Base-by-base conservation (phyloP, 1,284 basidiomycete species). In the Porphyrellus sp. region DNA sequence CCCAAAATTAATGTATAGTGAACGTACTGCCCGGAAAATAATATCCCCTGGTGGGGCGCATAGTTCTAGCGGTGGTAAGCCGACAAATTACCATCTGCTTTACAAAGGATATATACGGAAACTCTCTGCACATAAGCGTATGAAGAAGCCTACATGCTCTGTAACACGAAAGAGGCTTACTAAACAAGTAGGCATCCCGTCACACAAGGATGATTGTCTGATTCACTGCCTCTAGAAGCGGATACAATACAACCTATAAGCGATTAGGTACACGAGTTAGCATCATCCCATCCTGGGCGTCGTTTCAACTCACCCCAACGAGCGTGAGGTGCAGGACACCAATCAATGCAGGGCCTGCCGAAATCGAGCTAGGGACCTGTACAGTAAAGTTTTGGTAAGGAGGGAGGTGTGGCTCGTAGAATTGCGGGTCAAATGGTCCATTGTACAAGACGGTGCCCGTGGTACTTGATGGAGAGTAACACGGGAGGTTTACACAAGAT, bases 311-410 rank as follows among this genome's bases (percentile, higher is more conserved):
- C 48, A 67, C 66, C 34, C 56, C 64, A 15, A 59, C 1, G 43
- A 67, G 66, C 11, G 55, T 24, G 13, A 60, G 4, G 38, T 67
- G 64, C 5, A 40, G 49, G 15, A 68, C 63, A 16, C 55, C 58
- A 38, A 67, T 40, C 40, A 47, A 28, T 16, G 64, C 64, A 39
- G 58, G 50, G 5, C 64, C 64, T 12, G 15, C 0, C 4, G 50
- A 0, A 27, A 38, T 0, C 13, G 25, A 28, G 21, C 40, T 50
- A n/a, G 64, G 65, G 5, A 67, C 30, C 21, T 58, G 55, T 1
- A 70, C 57, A 0, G 60, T 59, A 12, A 70, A 58, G 46, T 67
- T 70, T 13, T 70, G 33, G 37, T 69, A 70, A 7, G 68, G 65
- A 2, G 67, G 57, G n/a, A 46, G 16, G 33, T 54, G 16, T 1